Evolutionary conservation across 306 rosid species (phyloP), one percentile per base, ranked within the genome.

Genomic region (Fagus crenata): DNA sequence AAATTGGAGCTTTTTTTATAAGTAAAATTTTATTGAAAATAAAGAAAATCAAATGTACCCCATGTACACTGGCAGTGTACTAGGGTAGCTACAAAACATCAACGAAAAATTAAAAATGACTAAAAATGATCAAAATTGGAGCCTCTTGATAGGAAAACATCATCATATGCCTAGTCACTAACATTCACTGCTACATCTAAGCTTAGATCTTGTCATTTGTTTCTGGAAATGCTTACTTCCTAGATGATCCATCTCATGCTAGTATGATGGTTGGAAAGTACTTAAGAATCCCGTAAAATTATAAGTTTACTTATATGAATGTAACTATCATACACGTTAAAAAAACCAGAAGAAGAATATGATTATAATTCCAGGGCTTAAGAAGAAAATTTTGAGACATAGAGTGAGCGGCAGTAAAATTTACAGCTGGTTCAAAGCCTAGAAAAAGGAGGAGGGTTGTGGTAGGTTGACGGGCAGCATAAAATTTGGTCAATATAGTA

Each of bases 121-220:
- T 22, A 22, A 63, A 63, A 63, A 63, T 35, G 4, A 63, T 2
- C 18, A 35, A 36, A 63, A 36, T 64, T 5, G 43, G 28, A 36
- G 9, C 28, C 28, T 64, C 37, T 15, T 36, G 15, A n/a, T 67
- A n/a, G n/a, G n/a, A n/a, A n/a, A n/a, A n/a, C n/a, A n/a, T n/a
- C n/a, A n/a, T n/a, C n/a, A n/a, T n/a, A n/a, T n/a, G n/a, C n/a
- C n/a, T n/a, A n/a, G n/a, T n/a, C n/a, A n/a, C n/a, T n/a, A n/a
- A n/a, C 13, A 1, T 6, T 32, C 71, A 17, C 1, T 37, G 71
- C 71, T 36, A 15, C 59, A 55, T 53, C 32, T 72, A 78, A 31
- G 53, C 72, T 49, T 71, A 71, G 33, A 71, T 54, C 51, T 63
- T 17, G 64, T 65, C 49, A 58, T 17, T 69, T 49, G 64, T 36